Conservation (phyloP, 108 stramenopile species). For the Nitzschia palea region DNA sequence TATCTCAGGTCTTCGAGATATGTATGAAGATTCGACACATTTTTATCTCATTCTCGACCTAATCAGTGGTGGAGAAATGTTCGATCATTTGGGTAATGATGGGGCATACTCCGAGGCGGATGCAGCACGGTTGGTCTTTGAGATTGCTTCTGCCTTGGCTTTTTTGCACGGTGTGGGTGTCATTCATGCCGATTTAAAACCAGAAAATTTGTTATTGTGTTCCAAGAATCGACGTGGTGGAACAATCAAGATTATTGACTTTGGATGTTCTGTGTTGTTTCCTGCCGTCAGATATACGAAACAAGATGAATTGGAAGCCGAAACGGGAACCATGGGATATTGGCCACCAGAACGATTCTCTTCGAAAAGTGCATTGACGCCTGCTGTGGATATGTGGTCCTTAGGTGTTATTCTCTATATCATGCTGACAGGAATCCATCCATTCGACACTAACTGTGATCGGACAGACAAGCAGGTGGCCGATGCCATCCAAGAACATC, state of each 20-base stretch:
- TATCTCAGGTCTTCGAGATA: conserved; percentile 42
- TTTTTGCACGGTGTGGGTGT: conserved; percentile 77
- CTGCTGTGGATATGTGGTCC: conserved; percentile 75
- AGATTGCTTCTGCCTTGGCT: conserved; percentile 74
- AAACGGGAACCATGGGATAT: conserved; percentile 72
- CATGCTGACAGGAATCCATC: conserved; percentile 85
- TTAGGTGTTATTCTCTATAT: conserved; percentile 87
- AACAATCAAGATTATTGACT: conserved; percentile 83
- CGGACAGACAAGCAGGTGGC: conserved; percentile 70
- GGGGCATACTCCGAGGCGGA: conserved; percentile 80
- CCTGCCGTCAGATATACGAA: background rate
- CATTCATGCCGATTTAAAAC: conserved; percentile 79
- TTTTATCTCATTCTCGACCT: conserved; percentile 84
- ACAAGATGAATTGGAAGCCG: conserved; percentile 11
- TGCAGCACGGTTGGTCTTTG: conserved; percentile 61
- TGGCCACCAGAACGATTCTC: conserved; percentile 51
- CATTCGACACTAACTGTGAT: conserved; percentile 71
- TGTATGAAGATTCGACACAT: conserved; percentile 43
- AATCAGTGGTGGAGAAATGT: conserved; percentile 78
- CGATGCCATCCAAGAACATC: conserved; percentile 41
- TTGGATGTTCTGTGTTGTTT: conserved; percentile 76
- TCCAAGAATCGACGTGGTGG: conserved; percentile 56
- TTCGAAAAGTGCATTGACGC: conserved; percentile 16
- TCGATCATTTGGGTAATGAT: conserved; percentile 71
- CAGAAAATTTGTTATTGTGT: conserved; percentile 79